Conservation (phyloP, 2,329 filamentous ascomycete genomes). For the Pseudonectria foliicola region DNA sequence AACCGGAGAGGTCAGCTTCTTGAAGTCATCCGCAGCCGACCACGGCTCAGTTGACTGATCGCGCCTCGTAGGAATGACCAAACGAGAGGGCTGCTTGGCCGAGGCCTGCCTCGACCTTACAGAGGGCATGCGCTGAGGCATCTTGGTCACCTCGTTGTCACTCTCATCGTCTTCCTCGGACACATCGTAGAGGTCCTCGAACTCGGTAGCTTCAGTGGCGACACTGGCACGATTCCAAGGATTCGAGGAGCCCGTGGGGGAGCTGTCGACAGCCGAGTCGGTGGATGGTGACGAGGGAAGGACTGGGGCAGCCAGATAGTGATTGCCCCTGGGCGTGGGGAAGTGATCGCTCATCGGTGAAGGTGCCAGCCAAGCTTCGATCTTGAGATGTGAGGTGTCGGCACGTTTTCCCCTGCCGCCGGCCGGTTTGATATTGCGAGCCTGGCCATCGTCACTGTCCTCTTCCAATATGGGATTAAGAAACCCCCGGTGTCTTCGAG, state of each 20-base stretch:
- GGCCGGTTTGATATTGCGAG: constrained; percentile 11
- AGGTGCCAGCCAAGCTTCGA: constrained; percentile 44
- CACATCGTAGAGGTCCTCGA: constrained; percentile 82
- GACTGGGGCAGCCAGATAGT: constrained; percentile 57
- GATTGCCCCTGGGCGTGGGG: constrained; percentile 61
- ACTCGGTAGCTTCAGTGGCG: constrained; percentile 62
- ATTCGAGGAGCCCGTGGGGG: constrained; percentile 49
- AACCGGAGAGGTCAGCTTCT: constrained; percentile 50
- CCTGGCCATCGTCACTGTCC: constrained; percentile 34
- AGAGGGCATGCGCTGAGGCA: constrained; percentile 21
- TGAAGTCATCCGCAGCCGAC: constrained; percentile 38
- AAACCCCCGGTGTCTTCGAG: constrained; percentile 42
- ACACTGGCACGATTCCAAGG: constrained; percentile 58
- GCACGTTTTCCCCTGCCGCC: constrained; percentile 20
- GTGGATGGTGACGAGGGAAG: constrained; percentile 55
- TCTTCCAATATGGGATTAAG: constrained; percentile 64
- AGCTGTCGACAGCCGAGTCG: constrained; percentile 44
- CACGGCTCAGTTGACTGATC: constrained; percentile 31
- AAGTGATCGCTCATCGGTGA: constrained; percentile 59
- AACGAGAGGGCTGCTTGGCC: constrained; percentile 31
- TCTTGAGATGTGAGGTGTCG: constrained; percentile 39
- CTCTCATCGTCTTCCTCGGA: constrained; percentile 78
- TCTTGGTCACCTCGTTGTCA: constrained; percentile 41
- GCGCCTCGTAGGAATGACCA: constrained; percentile 44
- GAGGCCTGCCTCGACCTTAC: constrained; percentile 36